Conservation (phyloP, 495 filamentous ascomycete genomes). For the Chaetomium fimeti region DNA sequence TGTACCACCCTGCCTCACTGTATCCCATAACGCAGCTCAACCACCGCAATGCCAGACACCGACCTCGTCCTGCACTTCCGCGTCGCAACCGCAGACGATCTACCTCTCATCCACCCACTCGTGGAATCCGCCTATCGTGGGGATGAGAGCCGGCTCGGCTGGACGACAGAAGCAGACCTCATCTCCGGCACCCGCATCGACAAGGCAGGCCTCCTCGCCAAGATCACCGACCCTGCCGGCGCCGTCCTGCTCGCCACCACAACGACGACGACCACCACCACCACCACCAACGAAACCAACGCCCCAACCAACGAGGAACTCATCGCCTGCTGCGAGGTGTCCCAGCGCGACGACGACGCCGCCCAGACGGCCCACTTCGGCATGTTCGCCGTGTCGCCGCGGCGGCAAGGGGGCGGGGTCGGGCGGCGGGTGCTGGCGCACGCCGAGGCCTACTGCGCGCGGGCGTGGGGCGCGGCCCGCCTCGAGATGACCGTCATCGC, state of each 20-base stretch:
- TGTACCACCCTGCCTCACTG: too few relatives aligned
- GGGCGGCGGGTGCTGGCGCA: slow-evolving; percentile 43
- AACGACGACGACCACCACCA: slow-evolving; percentile 16
- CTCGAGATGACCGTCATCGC: slow-evolving; percentile 45
- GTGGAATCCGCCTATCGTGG: slow-evolving; percentile 47
- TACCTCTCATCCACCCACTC: slow-evolving; percentile 24
- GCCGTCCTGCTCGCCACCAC: slow-evolving; percentile 41
- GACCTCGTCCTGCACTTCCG: slow-evolving; percentile 14
- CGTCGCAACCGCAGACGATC: slow-evolving; percentile 11
- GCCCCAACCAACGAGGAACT: slow-evolving; percentile 7
- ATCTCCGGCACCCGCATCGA: slow-evolving; percentile 35
- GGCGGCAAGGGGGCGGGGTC: slow-evolving; percentile 40
- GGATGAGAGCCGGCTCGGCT: slow-evolving; percentile 39
- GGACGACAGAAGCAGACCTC: slow-evolving; percentile 44
- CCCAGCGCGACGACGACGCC: slow-evolving; percentile 17
- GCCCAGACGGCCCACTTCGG: slow-evolving; percentile 43
- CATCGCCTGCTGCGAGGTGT: slow-evolving; percentile 40
- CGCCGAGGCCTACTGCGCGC: slow-evolving; percentile 42
- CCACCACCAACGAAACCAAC: slow-evolving; percentile 7
- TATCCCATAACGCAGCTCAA: not conserved
- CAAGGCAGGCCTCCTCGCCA: slow-evolving; percentile 32
- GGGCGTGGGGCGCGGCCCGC: slow-evolving; percentile 34
- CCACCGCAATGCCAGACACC: not conserved
- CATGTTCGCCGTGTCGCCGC: slow-evolving; percentile 44
- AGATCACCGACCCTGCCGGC: slow-evolving; percentile 43